A percentile compares a stretch with the other conserved stretches of the same genome.
phyloP scores from a whole-genome alignment of 2,329 filamentous ascomycete species.

The Penicillium frequentans region DNA sequence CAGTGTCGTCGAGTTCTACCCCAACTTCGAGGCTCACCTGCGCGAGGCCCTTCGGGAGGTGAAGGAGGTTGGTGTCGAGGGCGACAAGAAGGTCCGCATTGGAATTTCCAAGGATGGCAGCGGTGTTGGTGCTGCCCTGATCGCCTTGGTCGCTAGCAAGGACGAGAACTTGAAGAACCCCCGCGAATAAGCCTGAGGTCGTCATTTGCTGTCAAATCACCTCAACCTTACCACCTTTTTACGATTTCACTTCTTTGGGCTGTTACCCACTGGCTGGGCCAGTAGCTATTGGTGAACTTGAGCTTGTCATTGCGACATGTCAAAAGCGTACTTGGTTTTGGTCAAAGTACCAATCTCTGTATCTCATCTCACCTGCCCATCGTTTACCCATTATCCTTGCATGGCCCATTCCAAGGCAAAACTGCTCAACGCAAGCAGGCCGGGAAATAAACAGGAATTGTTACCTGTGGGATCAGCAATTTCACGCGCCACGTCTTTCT shows the following conservation, averaged over 20 bases:
- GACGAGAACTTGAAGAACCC: conserved; percentile 18
- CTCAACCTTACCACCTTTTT: not conserved
- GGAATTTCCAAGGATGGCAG: conserved; percentile 97
- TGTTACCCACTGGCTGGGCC: conserved; percentile 1
- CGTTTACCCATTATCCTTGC: not conserved
- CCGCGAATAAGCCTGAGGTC: conserved; percentile 8
- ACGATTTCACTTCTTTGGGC: not conserved
- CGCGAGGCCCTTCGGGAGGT: conserved; percentile 77
- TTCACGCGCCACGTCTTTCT: not conserved
- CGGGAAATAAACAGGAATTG: not conserved
- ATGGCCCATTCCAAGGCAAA: not conserved
- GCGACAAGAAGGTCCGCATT: conserved; percentile 85
- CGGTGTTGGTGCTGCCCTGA: conserved; percentile 91
- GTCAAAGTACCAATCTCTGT: not conserved
- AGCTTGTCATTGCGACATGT: not conserved
- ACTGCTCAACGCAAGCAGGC: not conserved
- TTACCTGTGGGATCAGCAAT: not conserved
- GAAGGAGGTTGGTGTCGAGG: conserved; percentile 71
- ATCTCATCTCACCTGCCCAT: not conserved
- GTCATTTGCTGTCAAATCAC: not conserved
- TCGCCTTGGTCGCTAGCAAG: conserved; percentile 79
- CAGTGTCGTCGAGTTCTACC: conserved; percentile 92
- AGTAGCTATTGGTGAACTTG: conserved; percentile 1
- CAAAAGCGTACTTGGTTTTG: not conserved
- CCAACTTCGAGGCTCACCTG: conserved; percentile 84